phyloP scores from a whole-genome alignment of 129 eudicot genomes.

The Artemisia tridentata region DNA sequence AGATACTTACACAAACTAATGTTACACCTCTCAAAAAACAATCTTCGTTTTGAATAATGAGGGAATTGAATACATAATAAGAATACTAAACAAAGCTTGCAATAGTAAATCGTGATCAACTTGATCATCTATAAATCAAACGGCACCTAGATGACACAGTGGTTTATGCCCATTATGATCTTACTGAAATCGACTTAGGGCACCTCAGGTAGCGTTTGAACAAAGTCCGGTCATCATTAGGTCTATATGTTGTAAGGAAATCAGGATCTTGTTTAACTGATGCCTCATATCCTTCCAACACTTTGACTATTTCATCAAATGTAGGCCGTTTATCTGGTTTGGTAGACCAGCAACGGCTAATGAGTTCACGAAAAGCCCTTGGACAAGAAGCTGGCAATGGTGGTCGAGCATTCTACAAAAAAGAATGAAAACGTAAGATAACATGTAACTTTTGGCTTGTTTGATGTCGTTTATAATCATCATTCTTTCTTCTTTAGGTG shows the following conservation, averaged over 20 bases:
- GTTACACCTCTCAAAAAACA: conserved; percentile 15
- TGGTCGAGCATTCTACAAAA: conserved; percentile 82
- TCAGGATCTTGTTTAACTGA: conserved; percentile 63
- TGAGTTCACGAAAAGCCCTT: conserved; percentile 53
- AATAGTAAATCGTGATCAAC: conserved; percentile 15
- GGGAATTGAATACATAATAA: conserved; percentile 23
- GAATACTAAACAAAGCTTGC: conserved; percentile 17
- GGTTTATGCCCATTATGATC: conserved; percentile 27
- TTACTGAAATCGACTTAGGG: conserved; percentile 28
- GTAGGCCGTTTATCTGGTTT: conserved; percentile 71
- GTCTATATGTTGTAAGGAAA: conserved; percentile 55
- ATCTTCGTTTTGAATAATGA: conserved; percentile 22
- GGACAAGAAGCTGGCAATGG: conserved; percentile 84
- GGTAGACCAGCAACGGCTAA: conserved; percentile 75
- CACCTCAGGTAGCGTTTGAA: conserved; percentile 43
- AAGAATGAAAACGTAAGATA: neutral
- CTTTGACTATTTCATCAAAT: conserved; percentile 63
- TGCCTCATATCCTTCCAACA: conserved; percentile 59
- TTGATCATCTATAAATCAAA: conserved; percentile 15
- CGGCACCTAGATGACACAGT: conserved; percentile 14
- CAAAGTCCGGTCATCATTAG: conserved; percentile 24
- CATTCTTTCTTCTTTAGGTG: neutral
- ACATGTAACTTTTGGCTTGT: neutral
- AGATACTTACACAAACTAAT: conserved; percentile 1
- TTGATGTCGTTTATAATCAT: neutral